Conservation (phyloP, 164 flowering plant species). For the Vitis amurensis region DNA sequence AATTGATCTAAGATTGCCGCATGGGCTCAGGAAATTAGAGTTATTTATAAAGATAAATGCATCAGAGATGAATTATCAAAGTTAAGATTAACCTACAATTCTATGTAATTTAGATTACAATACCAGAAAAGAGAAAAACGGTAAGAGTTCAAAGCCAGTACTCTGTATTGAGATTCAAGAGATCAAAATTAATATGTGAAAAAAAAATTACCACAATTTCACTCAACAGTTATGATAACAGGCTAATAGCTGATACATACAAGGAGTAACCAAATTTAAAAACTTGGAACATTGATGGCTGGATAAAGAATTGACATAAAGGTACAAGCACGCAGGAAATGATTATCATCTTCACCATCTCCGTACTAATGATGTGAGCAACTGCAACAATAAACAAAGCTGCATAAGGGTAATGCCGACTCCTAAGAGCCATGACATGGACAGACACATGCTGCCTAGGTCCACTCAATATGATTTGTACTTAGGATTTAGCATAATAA, state of each 20-base stretch:
- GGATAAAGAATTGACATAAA: too few species aligned
- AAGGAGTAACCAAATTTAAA: background rate
- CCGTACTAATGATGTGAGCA: slow-evolving; percentile 81
- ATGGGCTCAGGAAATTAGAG: background rate
- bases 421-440: background rate
- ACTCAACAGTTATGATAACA: slow-evolving; percentile 5
- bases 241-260: background rate
- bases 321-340: background rate
- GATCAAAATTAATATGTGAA: background rate
- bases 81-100: background rate
- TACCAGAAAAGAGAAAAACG: background rate
- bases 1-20: background rate
- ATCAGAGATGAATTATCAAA: background rate
- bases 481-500: background rate
- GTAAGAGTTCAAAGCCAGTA: background rate
- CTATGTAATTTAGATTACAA: slow-evolving; percentile 1
- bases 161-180: background rate
- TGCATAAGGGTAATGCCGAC: background rate
- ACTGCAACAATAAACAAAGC: slow-evolving; percentile 40
- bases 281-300: too few species aligned
- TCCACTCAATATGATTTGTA: background rate
- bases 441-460: background rate
- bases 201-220: background rate
- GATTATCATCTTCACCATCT: slow-evolving; percentile 57
- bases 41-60: background rate